Conservation (phyloP, 768 basidiomycete genomes). For the Russula lepida region DNA sequence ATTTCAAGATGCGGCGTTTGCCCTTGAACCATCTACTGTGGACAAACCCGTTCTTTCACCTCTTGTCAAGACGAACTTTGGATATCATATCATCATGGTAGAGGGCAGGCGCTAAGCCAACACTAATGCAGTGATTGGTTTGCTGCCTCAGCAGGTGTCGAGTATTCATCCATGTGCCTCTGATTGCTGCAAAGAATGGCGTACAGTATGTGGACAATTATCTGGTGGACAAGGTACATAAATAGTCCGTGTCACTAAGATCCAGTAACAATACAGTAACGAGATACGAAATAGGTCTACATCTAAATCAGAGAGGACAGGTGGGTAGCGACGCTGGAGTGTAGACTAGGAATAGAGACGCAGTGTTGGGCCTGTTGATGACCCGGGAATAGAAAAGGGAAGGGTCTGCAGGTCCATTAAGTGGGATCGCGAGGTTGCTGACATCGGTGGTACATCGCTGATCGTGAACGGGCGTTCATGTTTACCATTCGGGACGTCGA, state of each 20-base stretch:
- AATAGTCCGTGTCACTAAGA: constrained; percentile 9
- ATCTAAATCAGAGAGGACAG: constrained; percentile 7
- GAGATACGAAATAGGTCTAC: constrained; percentile 11
- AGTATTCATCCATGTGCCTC: neutral
- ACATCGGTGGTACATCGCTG: constrained; percentile 11
- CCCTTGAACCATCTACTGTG: constrained; percentile 65
- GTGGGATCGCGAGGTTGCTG: constrained; percentile 16
- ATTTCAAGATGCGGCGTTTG: constrained; percentile 87
- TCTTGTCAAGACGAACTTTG: constrained; percentile 75
- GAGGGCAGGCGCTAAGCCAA: constrained; percentile 56
- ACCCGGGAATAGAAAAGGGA: constrained; percentile 3
- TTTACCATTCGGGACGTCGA: neutral
- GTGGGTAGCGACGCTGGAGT: neutral
- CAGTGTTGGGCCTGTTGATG: constrained; percentile 8
- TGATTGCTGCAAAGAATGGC: constrained; percentile 1
- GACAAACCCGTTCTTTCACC: constrained; percentile 67
- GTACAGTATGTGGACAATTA: constrained; percentile 19
- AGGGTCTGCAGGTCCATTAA: constrained; percentile 8
- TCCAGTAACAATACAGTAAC: constrained; percentile 18
- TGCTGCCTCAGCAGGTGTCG: neutral
- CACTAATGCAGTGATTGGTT: neutral
- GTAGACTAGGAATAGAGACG: constrained; percentile 8
- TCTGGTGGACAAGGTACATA: constrained; percentile 17
- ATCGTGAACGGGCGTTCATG: constrained; percentile 9
- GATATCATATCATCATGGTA: constrained; percentile 89